Base-by-base conservation (phyloP, 345 rosid genomes). In the Euclidium syriacum region DNA sequence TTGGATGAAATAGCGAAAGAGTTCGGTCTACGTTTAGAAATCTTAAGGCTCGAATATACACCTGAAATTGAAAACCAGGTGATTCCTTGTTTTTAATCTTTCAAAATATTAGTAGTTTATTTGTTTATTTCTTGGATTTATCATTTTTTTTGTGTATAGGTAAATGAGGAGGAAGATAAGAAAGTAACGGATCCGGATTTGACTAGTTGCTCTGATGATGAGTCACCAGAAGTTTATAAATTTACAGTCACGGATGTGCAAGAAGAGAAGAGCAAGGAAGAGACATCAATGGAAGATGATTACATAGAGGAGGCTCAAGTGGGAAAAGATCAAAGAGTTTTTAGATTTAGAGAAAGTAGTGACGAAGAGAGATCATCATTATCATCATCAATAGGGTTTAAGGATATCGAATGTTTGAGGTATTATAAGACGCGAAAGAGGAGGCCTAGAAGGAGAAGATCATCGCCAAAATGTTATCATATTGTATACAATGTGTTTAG, bases 1-100 rank as follows among this genome's bases (percentile, higher is more conserved):
- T 58, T 83, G 18, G 86, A 81, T 34, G 80, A 86, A 48, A 82
- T 89, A 68, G 75, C 79, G 0, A 77, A 67, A 20, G 83, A 85
- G 35, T 62, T 29, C 54, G 60, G 81, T 73, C 74, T 38, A 0
- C 72, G 38, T 72, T 0, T 60, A 15, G 80, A 80, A 72, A 62
- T 82, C 34, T 75, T 82, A 71, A 86, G 80, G n/a, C 50, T 83
- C 4, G 87, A 82, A 65, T 80, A 73, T 71, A 34, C 73, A 48
- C 50, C 84, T 2, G 86, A 80, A 5, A 33, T 20, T 27, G 58
- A 42, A 10, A 42, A 33, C 25, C 54, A 60, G 73, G 73, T 68
- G 18, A 10, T 3, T 4, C 27, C 2, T 40, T 39, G 10, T 23
- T 32, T 27, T 7, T 50, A 4, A 32, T 7, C 8, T 32, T 7